Percentiles rank a stretch among this genome's conserved stretches.
Conservation (phyloP, 768 basidiomycete species). For the Boletus edulis region DNA sequence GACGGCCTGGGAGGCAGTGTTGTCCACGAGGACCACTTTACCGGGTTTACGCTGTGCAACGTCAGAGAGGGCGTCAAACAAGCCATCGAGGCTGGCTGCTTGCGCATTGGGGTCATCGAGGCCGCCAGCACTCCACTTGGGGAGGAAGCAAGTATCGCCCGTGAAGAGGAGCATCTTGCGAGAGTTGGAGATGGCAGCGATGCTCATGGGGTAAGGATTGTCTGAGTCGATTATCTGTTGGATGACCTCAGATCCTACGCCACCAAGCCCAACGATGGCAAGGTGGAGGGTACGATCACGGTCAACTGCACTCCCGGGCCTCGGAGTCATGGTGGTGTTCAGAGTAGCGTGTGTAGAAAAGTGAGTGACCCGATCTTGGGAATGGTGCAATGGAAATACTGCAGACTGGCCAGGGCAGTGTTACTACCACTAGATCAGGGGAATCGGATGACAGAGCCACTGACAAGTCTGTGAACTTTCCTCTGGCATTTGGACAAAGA, state of each 20-base stretch:
- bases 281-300: constrained; percentile 44
- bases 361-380: background rate
- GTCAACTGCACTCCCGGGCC: background rate
- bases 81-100: constrained; percentile 34
- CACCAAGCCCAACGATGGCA: constrained; percentile 87
- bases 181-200: constrained; percentile 71
- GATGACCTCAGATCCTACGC: constrained; percentile 88
- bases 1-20: constrained; percentile 82
- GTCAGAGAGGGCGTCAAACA: constrained; percentile 41
- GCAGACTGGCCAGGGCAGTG: background rate
- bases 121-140: constrained; percentile 44
- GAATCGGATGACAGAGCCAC: constrained; percentile 7
- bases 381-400: background rate
- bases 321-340: constrained; percentile 8
- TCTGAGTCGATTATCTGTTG: constrained; percentile 61
- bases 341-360: constrained; percentile 1
- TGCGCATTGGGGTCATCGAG: constrained; percentile 43
- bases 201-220: constrained; percentile 57
- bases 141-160: constrained; percentile 39
- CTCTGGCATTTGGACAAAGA: background rate
- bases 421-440: constrained; percentile 5
- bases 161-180: constrained; percentile 55
- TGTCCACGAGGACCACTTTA: constrained; percentile 81
- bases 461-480: background rate
- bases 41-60: constrained; percentile 42